Evolutionary conservation across 768 basidiomycete genomes (phyloP).

Genomic region (Coprinopsis marcescibilis): DNA sequence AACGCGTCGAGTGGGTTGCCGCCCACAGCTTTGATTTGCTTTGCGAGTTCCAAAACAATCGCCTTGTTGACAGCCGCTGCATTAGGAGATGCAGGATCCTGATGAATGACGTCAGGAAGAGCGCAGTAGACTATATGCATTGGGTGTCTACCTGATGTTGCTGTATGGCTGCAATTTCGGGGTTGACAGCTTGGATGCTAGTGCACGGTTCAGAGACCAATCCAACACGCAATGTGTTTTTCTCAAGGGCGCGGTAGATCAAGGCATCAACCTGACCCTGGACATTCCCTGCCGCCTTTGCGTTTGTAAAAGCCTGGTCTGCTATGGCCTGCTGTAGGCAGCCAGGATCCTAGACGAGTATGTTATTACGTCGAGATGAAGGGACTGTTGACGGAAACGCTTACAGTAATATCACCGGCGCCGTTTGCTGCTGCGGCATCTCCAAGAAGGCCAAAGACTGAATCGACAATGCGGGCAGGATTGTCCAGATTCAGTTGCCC

Average conservation of each 20-base stretch:
- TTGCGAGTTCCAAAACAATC: constrained; percentile 55
- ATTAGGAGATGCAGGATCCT: constrained; percentile 56
- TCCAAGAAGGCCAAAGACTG: constrained; percentile 60
- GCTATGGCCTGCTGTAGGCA: constrained; percentile 64
- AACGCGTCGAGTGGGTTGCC: constrained; percentile 54
- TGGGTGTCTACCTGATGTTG: constrained; percentile 54
- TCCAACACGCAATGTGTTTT: constrained; percentile 57
- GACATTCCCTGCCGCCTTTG: constrained; percentile 55
- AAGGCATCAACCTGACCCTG: constrained; percentile 52
- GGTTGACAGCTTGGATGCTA: constrained; percentile 49
- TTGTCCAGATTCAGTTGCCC: constrained; percentile 48
- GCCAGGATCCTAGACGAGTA: constrained; percentile 38
- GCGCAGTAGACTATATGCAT: not conserved
- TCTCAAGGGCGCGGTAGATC: constrained; percentile 60
- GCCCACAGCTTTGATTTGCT: constrained; percentile 59
- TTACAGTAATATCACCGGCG: constrained; percentile 47
- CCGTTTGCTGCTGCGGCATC: constrained; percentile 56
- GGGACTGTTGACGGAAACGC: constrained; percentile 11
- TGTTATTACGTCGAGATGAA: not conserved
- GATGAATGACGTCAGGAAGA: not conserved
- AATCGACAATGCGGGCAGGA: constrained; percentile 51
- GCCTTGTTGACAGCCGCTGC: constrained; percentile 61
- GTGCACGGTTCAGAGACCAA: constrained; percentile 43
- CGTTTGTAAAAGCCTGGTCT: constrained; percentile 69
- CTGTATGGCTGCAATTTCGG: constrained; percentile 58